Conservation (phyloP, 192 early-diverging fungal species). For the Linnemannia hyalina region DNA sequence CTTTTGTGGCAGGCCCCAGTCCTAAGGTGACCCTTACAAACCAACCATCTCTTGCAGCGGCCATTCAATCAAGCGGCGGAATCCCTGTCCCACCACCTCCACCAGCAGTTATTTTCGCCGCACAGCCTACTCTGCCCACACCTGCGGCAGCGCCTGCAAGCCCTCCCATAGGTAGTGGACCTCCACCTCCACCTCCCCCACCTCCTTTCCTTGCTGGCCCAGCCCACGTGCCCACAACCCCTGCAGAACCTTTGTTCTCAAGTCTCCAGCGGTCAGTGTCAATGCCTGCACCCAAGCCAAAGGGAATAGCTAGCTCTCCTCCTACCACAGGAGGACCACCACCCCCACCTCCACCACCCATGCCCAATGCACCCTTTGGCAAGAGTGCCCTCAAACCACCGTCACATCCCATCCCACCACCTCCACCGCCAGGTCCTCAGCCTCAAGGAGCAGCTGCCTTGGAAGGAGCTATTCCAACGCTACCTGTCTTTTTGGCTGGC, state of each 20-base stretch:
- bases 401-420: slow-evolving; percentile 9
- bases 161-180: not conserved
- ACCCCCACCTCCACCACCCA: slow-evolving; percentile 31
- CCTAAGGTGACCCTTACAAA: slow-evolving; percentile 7
- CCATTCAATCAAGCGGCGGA: not conserved
- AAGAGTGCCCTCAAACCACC: slow-evolving; percentile 1
- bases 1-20: not conserved
- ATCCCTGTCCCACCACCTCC: slow-evolving; percentile 24
- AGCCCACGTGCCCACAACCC: not conserved
- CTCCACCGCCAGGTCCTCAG: slow-evolving; percentile 13
- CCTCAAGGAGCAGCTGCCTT: slow-evolving; percentile 30
- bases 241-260: not conserved
- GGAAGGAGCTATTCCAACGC: slow-evolving; percentile 41
- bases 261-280: slow-evolving; percentile 45
- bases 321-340: slow-evolving; percentile 13
- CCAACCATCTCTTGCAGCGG: not conserved
- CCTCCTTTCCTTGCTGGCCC: slow-evolving; percentile 32
- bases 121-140: not conserved
- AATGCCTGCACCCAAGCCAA: slow-evolving; percentile 22
- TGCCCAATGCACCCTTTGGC: slow-evolving; percentile 15
- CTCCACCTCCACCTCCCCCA: slow-evolving; percentile 16
- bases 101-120: not conserved
- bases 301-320: slow-evolving; percentile 1
- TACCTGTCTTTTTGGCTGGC: slow-evolving; percentile 41
- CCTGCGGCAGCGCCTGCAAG: not conserved